Conservation (phyloP, 2,329 filamentous ascomycete species). For the Verticillium tricorpus region DNA sequence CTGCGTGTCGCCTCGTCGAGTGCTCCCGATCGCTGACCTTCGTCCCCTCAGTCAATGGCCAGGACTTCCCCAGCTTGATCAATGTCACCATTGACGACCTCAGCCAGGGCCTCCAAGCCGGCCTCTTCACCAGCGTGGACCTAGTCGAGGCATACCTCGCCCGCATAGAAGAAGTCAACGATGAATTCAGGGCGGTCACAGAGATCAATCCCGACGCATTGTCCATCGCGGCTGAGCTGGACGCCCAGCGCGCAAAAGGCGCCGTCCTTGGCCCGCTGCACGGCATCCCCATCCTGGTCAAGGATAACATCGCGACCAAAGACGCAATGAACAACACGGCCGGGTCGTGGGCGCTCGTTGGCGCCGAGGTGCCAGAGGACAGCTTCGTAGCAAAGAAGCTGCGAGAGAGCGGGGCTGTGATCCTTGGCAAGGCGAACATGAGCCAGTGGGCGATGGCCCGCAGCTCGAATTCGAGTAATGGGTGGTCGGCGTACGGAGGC, state of each 20-base stretch:
- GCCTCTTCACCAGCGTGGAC: slow-evolving; percentile 52
- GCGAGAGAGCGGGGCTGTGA: slow-evolving; percentile 60
- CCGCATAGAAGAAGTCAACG: slow-evolving; percentile 56
- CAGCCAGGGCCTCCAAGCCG: slow-evolving; percentile 50
- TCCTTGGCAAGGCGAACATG: slow-evolving; percentile 67
- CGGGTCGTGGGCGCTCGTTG: slow-evolving; percentile 64
- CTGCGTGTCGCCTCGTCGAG: neutral
- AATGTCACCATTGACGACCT: slow-evolving; percentile 66
- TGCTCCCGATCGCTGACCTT: neutral
- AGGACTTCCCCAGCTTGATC: neutral
- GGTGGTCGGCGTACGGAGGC: slow-evolving; percentile 60
- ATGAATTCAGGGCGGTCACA: slow-evolving; percentile 59
- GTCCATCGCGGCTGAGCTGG: slow-evolving; percentile 54
- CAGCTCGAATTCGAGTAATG: slow-evolving; percentile 61
- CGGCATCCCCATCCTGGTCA: slow-evolving; percentile 71
- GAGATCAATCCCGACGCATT: slow-evolving; percentile 66
- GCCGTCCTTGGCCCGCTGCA: slow-evolving; percentile 62
- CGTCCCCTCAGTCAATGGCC: neutral
- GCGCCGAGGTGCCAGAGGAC: slow-evolving; percentile 63
- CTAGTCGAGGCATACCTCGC: slow-evolving; percentile 58
- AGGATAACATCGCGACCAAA: slow-evolving; percentile 67
- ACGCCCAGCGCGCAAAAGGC: slow-evolving; percentile 54
- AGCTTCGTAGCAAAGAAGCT: slow-evolving; percentile 58
- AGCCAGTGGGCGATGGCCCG: slow-evolving; percentile 75
- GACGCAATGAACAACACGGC: slow-evolving; percentile 72